These are phyloP conservation scores for Didymosphaeria variabile DNA, from an alignment of 2,329 filamentous ascomycete genomes.

Conservation along the genomic window DNA sequence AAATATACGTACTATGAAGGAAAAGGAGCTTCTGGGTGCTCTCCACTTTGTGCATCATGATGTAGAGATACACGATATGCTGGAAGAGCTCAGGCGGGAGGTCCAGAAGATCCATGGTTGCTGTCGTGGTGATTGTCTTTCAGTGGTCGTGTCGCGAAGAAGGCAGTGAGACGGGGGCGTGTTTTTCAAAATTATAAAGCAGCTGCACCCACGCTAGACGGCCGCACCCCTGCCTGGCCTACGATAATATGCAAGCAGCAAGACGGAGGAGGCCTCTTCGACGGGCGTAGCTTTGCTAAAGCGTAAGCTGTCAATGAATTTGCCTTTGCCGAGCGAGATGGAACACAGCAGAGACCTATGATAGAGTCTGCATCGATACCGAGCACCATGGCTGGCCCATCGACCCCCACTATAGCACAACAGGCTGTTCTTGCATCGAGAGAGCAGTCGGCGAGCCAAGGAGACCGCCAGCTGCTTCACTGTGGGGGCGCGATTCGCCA, in stretches of 20 bases:
- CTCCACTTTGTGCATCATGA: no score
- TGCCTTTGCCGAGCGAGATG: neutral
- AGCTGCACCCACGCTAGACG: neutral
- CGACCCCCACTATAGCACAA: neutral
- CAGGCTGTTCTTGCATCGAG: neutral
- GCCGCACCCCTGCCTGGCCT: neutral
- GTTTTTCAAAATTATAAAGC: neutral
- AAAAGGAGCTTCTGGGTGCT: no score
- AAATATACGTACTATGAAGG: no score
- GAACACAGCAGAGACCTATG: neutral
- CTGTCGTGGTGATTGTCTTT: neutral
- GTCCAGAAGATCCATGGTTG: neutral
- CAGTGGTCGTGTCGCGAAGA: neutral
- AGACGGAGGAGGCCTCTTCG: neutral
- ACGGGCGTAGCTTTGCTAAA: neutral
- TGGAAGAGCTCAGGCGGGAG: no score
- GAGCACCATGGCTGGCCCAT: neutral
- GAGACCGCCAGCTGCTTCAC: neutral
- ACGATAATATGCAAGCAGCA: neutral
- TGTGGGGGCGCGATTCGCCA: neutral
- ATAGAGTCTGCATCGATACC: neutral
- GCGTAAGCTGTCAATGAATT: neutral
- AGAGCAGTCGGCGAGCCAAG: neutral
- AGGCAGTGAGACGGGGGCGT: neutral
- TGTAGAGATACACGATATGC: no score